phyloP scores from a whole-genome alignment of 1,139 yeast species.

The Zygoascus meyerae region DNA sequence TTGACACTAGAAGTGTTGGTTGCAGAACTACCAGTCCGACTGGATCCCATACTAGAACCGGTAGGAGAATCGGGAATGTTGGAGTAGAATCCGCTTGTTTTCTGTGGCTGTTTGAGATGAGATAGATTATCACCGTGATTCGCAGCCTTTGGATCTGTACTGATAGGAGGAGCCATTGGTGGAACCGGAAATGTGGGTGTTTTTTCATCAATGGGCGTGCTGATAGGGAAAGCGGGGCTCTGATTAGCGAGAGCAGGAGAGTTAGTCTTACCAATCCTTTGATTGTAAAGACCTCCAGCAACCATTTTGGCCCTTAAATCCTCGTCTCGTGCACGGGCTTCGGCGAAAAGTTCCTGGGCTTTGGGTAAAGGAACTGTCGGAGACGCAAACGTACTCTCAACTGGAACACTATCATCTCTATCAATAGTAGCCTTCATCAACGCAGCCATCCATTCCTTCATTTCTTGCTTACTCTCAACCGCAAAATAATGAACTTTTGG shows the following conservation, averaged over 20 bases:
- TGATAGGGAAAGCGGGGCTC: slow-evolving; percentile 6
- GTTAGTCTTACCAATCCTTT: slow-evolving; percentile 11
- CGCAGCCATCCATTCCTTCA: slow-evolving; percentile 95
- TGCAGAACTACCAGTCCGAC: slow-evolving; percentile 25
- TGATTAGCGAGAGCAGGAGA: slow-evolving; percentile 7
- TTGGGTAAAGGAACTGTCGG: slow-evolving; percentile 84
- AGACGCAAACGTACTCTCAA: slow-evolving; percentile 88
- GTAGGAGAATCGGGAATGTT: slow-evolving; percentile 25
- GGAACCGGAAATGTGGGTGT: neutral
- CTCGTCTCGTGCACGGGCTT: slow-evolving; percentile 43
- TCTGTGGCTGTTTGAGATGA: slow-evolving; percentile 3
- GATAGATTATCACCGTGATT: slow-evolving; percentile 4
- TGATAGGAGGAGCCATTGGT: slow-evolving; percentile 1
- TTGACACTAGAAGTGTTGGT: slow-evolving; percentile 21
- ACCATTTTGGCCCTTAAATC: slow-evolving; percentile 28
- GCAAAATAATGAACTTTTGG: slow-evolving; percentile 96
- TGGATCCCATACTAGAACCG: slow-evolving; percentile 23
- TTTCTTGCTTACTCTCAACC: slow-evolving; percentile 82
- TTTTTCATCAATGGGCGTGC: slow-evolving; percentile 6
- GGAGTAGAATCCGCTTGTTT: slow-evolving; percentile 10
- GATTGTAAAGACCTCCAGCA: slow-evolving; percentile 24
- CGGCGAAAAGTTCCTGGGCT: slow-evolving; percentile 81
- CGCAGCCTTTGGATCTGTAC: slow-evolving; percentile 2
- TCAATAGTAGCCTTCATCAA: slow-evolving; percentile 94
- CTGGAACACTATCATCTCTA: slow-evolving; percentile 87